Percentiles rank a stretch among this genome's conserved stretches.
These are phyloP conservation scores for Penicillium glabrum DNA, from an alignment of 2,329 filamentous ascomycete species.

Conservation along the genomic window DNA sequence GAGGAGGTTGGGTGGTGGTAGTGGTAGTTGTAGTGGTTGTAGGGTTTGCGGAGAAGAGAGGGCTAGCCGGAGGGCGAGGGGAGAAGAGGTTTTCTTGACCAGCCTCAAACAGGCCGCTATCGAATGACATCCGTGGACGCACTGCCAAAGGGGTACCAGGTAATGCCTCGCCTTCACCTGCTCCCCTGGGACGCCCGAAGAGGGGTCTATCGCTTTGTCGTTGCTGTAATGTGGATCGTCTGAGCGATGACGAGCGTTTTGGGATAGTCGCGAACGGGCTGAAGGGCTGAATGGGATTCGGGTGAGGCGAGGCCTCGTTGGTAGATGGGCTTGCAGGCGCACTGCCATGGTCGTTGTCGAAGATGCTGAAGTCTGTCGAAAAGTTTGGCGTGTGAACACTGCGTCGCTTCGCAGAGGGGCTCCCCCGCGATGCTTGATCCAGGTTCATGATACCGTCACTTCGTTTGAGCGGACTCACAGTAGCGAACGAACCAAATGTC, in stretches of 20 bases:
- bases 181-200: slow-evolving; percentile 42
- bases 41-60: slow-evolving; percentile 36
- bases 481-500: slow-evolving; percentile 50
- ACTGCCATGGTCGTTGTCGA: slow-evolving; percentile 54
- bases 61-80: slow-evolving; percentile 55
- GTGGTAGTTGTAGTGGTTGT: slow-evolving; percentile 18
- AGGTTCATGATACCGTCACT: slow-evolving; percentile 88
- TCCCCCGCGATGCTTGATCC: slow-evolving; percentile 74
- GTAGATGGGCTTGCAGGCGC: slow-evolving; percentile 28
- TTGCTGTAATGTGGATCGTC: slow-evolving; percentile 86
- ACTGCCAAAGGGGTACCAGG: slow-evolving; percentile 57
- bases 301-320: slow-evolving; percentile 27
- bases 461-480: slow-evolving; percentile 83
- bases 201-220: slow-evolving; percentile 68
- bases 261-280: slow-evolving; percentile 58
- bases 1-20: slow-evolving; percentile 36
- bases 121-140: slow-evolving; percentile 73
- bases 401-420: slow-evolving; percentile 85
- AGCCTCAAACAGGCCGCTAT: slow-evolving; percentile 67
- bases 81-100: slow-evolving; percentile 62
- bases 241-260: slow-evolving; percentile 72
- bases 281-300: slow-evolving; percentile 38
- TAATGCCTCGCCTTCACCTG: slow-evolving; percentile 51
- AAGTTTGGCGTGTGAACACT: slow-evolving; percentile 76
- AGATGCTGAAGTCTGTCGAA: slow-evolving; percentile 69